Percentiles rank a stretch among this genome's conserved stretches.
Evolutionary conservation across 371 early-diverging fungal genomes (phyloP).

Genomic region (Cokeromyces recurvatus): DNA sequence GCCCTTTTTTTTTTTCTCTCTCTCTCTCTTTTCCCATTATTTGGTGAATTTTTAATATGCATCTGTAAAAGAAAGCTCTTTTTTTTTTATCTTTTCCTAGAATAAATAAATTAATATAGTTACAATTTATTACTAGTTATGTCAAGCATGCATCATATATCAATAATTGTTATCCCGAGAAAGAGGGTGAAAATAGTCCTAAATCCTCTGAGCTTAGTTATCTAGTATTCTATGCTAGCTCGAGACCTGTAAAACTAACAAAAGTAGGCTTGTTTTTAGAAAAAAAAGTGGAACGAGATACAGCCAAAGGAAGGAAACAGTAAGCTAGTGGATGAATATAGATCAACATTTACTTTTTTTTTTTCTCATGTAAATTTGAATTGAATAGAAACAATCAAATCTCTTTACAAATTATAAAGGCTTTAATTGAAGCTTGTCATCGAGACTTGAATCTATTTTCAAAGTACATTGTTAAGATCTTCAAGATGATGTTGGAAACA

Average conservation of each 20-base stretch:
- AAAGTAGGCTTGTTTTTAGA: constrained; percentile 88
- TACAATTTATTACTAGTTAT: no score
- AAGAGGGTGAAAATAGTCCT: constrained; percentile 77
- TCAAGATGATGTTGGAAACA: constrained; percentile 50
- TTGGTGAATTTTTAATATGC: constrained; percentile 22
- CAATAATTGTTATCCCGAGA: constrained; percentile 88
- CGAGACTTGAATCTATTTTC: constrained; percentile 79
- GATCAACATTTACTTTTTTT: no score
- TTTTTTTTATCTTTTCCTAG: no score
- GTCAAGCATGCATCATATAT: constrained; percentile 89
- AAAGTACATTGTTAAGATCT: constrained; percentile 62
- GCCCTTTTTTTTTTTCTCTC: no score
- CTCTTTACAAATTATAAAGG: constrained; percentile 68
- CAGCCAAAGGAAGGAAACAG: constrained; percentile 58
- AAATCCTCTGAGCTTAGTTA: constrained; percentile 83
- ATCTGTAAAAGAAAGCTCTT: constrained; percentile 40
- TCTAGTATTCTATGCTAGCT: constrained; percentile 83
- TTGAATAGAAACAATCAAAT: constrained; percentile 40
- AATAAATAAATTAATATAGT: no score
- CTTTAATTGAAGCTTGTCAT: constrained; percentile 68
- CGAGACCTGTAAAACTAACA: constrained; percentile 87
- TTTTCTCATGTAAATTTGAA: no score
- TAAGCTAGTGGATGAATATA: no score
- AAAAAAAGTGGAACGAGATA: constrained; percentile 65
- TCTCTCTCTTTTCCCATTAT: constrained; percentile 1